Conservation (phyloP, 2,329 filamentous ascomycete genomes). For the Purpureocillium takamizusanense region DNA sequence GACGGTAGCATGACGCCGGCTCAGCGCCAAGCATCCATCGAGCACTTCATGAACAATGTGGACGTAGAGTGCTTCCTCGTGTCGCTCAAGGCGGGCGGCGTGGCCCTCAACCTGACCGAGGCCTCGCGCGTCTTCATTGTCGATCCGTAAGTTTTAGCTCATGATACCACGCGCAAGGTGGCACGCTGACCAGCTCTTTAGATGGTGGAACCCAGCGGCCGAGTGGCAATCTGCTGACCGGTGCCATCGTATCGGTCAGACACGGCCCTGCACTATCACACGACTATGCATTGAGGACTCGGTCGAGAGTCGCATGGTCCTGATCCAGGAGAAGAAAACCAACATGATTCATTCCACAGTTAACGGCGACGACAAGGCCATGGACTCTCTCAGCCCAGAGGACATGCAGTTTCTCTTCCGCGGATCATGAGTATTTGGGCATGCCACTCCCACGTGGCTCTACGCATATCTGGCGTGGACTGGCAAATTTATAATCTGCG, state of each 20-base stretch:
- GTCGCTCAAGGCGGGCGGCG: constrained; percentile 90
- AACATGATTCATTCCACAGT: constrained; percentile 97
- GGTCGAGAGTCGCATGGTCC: constrained; percentile 90
- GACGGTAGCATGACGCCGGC: constrained; percentile 95
- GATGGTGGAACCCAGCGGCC: constrained; percentile 99
- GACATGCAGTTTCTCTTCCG: constrained; percentile 97
- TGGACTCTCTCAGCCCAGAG: constrained; percentile 82
- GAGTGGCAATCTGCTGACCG: constrained; percentile 97
- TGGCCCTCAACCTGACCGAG: constrained; percentile 90
- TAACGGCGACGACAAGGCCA: constrained; percentile 80
- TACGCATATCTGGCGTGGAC: no score
- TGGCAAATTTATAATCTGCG: no score
- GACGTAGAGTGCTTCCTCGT: constrained; percentile 95
- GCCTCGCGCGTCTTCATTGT: constrained; percentile 93
- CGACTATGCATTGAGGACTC: constrained; percentile 94
- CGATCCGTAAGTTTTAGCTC: constrained; percentile 62
- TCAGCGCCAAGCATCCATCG: constrained; percentile 86
- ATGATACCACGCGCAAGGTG: background rate
- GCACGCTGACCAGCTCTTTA: constrained; percentile 25
- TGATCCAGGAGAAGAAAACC: constrained; percentile 96
- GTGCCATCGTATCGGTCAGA: constrained; percentile 92
- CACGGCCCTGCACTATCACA: constrained; percentile 86
- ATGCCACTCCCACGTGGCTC: no score
- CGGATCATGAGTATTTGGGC: constrained; percentile 29
- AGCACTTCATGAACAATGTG: constrained; percentile 92